Base-by-base conservation (phyloP, 2,329 filamentous ascomycete genomes). In the Microascus cirrosus region DNA sequence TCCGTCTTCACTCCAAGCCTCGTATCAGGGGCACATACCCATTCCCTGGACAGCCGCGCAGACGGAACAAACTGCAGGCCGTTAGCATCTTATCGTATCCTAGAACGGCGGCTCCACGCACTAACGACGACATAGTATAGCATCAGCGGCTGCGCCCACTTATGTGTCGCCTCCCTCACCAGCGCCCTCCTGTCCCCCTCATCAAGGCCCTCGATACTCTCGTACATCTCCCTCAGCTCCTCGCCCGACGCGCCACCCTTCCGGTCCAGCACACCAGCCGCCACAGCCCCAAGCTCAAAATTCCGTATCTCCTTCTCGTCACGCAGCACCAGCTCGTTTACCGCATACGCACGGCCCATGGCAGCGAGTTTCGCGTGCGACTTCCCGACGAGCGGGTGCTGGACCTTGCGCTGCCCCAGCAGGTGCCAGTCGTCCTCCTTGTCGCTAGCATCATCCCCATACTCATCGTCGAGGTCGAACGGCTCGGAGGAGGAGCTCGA, bases 41-140 rank as follows among this genome's bases (percentile, higher is more conserved):
- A 86, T 86, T 63, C 85, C 85, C 65, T 89, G 86, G 0, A 89
- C 85, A 25, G 84, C 84, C 18, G 86, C 86, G 51, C 80, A 85
- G n/a, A 82, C 74, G n/a, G 83, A 86, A 64, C 84, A 87, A 42
- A 85, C 74, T 60, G 32, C 22, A 32, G 34, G 20, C 28, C 2
- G 3, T 1, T 10, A 57, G 15, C 22, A 51, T 45, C n/a, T 20
- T 22, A 13, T 35, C 42, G 15, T 15, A 7, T 25, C 39, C 20
- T 20, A 15, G 3, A 20, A 8, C 3, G 7, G 28, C 64, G 66
- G 3, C 66, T 62, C 3, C 62, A 69, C 66, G 63, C 69, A 70
- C 74, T 73, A 12, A 83, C 66, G 62, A 90, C 82, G 8, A 88
- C 77, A 56, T 83, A 74, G 68, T 87, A 88, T 55, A 89, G 75